phyloP scores from a whole-genome alignment of 2,329 filamentous ascomycete genomes.

The Ophiocordyceps camponoti-rufipedis region DNA sequence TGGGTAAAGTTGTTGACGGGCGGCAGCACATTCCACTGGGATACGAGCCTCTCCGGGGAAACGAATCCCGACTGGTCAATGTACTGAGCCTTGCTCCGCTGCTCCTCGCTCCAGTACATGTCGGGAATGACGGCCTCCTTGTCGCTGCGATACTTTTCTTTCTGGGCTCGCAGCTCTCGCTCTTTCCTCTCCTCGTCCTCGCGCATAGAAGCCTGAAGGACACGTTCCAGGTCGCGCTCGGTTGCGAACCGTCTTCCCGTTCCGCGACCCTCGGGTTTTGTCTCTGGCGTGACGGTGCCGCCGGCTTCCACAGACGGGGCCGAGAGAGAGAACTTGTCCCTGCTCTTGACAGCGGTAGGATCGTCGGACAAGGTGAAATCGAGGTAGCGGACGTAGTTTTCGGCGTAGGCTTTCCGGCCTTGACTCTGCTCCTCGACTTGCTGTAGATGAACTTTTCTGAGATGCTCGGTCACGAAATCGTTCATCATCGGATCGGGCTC shows the following conservation, averaged over 20 bases:
- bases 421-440: constrained; percentile 19
- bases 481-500: constrained; percentile 21
- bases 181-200: constrained; percentile 55
- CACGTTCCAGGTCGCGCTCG: constrained; percentile 55
- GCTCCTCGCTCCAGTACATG: constrained; percentile 45
- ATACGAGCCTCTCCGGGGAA: constrained; percentile 46
- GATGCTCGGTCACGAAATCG: constrained; percentile 25
- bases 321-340: constrained; percentile 30
- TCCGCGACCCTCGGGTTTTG: constrained; percentile 37
- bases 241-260: constrained; percentile 42
- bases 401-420: constrained; percentile 22
- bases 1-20: constrained; percentile 58
- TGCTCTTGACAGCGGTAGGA: constrained; percentile 32
- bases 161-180: constrained; percentile 42
- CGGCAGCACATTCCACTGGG: constrained; percentile 53
- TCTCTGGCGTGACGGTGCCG: constrained; percentile 27
- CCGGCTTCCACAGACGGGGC: constrained; percentile 15
- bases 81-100: constrained; percentile 39
- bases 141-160: constrained; percentile 54
- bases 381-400: constrained; percentile 32
- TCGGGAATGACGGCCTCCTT: constrained; percentile 60
- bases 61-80: constrained; percentile 48
- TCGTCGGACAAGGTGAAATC: constrained; percentile 38
- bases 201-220: constrained; percentile 51
- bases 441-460: constrained; percentile 21